Base-by-base conservation (phyloP, 2,329 filamentous ascomycete genomes). In the Pseudopyricularia cyperi region DNA sequence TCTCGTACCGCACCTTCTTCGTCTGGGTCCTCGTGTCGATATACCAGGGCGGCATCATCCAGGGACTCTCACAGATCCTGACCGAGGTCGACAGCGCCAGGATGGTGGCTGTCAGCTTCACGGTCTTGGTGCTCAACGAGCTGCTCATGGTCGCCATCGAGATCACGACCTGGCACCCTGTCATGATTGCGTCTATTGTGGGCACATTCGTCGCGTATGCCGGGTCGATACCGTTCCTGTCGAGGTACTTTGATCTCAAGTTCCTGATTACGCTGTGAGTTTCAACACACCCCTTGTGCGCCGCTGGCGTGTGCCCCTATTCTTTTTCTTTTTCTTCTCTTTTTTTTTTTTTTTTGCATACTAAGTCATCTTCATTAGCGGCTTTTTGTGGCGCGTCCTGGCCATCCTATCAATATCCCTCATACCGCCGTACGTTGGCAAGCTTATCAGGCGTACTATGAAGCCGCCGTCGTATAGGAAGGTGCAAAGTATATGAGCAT, bases 141-240 rank as follows among this genome's bases (percentile, higher is more conserved):
- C 77, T 98, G 54, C 79, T 94, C 60, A 98, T 98, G 94, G 93
- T 97, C 2, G 91, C 90, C 3, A 88, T 95, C 54, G 87, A 95
- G 64, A 87, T 98, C 60, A 95, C 89, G 3, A 98, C 93, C 0
- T 98, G 93, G 93, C 93, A 97, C 66, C 85, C 85, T 37, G 75
- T 91, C 56, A 97, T 97, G 90, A 83, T 95, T 52, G 71, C 87
- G 50, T 84, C 78, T 58, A 85, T 97, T 55, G 62, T 95, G 6
- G 90, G 88, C 14, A 98, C 93, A 0, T 83, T 87, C 46, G 65
- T 85, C 28, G 65, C 91, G n/a, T 98, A 87, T 62, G 73, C 90
- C 26, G 88, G 81, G 3, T 89, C 82, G 37, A 74, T 97, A 19
- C 93, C 93, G 2, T 95, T 96, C 60, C 67, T 98, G 22, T 86